phyloP scores from a whole-genome alignment of 2,329 filamentous ascomycete species.

The Diaporthe amygdali region DNA sequence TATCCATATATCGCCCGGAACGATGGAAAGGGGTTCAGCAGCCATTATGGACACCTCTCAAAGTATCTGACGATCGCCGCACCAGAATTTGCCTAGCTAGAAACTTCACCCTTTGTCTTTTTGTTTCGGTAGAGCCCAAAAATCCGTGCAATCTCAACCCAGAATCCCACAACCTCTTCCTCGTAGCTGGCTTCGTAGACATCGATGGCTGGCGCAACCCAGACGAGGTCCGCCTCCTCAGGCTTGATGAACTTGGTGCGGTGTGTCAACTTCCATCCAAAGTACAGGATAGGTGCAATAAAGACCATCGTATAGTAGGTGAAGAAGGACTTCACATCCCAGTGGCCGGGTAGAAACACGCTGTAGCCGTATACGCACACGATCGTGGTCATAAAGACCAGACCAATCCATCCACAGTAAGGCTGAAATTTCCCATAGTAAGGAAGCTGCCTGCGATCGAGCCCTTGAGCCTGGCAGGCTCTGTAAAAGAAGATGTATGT shows the following conservation, averaged over 20 bases:
- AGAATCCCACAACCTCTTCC: slow-evolving; percentile 56
- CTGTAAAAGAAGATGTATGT: slow-evolving; percentile 27
- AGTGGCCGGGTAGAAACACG: slow-evolving; percentile 33
- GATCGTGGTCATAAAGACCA: slow-evolving; percentile 47
- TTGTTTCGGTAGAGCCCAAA: slow-evolving; percentile 42
- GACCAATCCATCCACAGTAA: slow-evolving; percentile 56
- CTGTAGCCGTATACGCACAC: slow-evolving; percentile 61
- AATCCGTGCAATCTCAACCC: slow-evolving; percentile 55
- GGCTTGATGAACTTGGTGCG: slow-evolving; percentile 59
- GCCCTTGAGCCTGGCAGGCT: slow-evolving; percentile 18
- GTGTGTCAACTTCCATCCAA: slow-evolving; percentile 68
- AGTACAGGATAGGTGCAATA: slow-evolving; percentile 56
- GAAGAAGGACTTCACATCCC: slow-evolving; percentile 40
- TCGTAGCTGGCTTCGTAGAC: slow-evolving; percentile 59
- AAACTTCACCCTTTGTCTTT: slow-evolving; percentile 17
- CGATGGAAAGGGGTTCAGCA: too few relatives aligned
- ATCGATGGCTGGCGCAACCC: slow-evolving; percentile 29
- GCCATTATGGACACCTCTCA: neutral
- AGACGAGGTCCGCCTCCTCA: slow-evolving; percentile 39
- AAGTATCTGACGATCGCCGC: neutral
- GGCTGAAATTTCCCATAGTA: slow-evolving; percentile 67
- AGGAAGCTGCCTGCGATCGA: slow-evolving; percentile 54
- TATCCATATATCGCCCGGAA: neutral
- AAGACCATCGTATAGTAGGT: slow-evolving; percentile 63
- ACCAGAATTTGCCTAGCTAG: neutral